Evolutionary conservation across 164 flowering plant species (phyloP), one percentile per base, ranked within the genome.

Genomic region (Annona squamosa): DNA sequence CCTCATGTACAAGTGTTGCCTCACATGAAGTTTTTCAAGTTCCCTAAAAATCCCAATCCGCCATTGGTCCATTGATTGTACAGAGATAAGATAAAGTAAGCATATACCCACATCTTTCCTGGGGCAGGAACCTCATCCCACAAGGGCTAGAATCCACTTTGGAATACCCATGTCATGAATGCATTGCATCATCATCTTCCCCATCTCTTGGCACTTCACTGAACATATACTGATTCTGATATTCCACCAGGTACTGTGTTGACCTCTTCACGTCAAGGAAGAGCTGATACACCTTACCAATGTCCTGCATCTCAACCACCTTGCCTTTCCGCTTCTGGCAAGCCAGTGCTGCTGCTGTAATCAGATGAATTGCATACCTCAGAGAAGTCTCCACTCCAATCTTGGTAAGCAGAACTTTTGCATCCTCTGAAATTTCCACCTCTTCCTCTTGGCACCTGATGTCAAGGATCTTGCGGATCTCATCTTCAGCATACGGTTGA

Each of bases 361-460:
- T 94, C 65, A 94, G 88, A 80, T 94, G 87, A 75, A 92, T 91
- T 45, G 97, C 97, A 79, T 94, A 94, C 79, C 98, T 87, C 73
- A 81, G 69, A 19, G 83, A 81, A 7, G 83, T 65, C 76, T 76
- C 79, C 7, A 81, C 81, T 19, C 81, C 83, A 44, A 78, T 78
- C 77, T 73, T 78, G 45, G 97, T 91, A 79, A 91, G 70, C 73
- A 91, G 71, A 13, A 68, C 85, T 74, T 75, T 89, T 63, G 93
- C 98, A 56, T 91, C 98, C 74, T 90, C 97, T 4, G 90, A 80
- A 91, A 94, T 88, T 43, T 94, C 98, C 6, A 94, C 97, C 64
- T 91, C 97, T 78, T 94, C 98, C 80, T 94, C 98, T 79, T 92
- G 92, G 86, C 90, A 84, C 72, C 97, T 84, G 79, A 94, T 94